Conservation (phyloP, 495 filamentous ascomycete genomes). For the Aspergillus panamensis region DNA sequence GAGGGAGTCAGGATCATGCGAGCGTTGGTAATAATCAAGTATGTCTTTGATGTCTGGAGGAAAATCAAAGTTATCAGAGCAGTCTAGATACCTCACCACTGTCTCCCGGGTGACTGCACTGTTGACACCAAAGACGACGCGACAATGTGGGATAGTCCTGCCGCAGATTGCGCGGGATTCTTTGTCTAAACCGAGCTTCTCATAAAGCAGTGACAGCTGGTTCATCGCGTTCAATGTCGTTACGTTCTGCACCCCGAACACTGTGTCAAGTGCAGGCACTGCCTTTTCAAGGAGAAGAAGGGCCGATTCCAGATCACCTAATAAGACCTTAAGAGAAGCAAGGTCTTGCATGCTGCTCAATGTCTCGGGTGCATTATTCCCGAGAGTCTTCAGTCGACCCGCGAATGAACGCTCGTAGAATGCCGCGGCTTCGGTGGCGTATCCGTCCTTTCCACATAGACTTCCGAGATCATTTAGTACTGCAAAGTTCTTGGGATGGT, state of each 20-base stretch:
- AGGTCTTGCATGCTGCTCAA: conserved; percentile 33
- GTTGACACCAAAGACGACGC: conserved; percentile 26
- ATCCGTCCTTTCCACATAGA: conserved; percentile 31
- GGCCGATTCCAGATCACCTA: conserved; percentile 31
- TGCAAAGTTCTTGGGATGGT: conserved; percentile 27
- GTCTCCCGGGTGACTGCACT: conserved; percentile 27
- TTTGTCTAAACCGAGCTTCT: conserved; percentile 30
- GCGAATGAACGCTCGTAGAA: conserved; percentile 32
- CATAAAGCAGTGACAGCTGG: conserved; percentile 28
- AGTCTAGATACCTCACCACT: conserved; percentile 27
- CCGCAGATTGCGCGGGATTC: conserved; percentile 25
- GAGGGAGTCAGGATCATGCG: conserved; percentile 24
- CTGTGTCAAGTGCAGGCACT: conserved; percentile 30
- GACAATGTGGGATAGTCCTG: conserved; percentile 29
- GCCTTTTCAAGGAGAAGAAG: conserved; percentile 29
- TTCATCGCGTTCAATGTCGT: conserved; percentile 31
- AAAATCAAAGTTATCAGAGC: conserved; percentile 32
- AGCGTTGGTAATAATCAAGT: conserved; percentile 27
- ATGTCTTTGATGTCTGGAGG: conserved; percentile 27
- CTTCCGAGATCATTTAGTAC: conserved; percentile 27
- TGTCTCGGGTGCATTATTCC: conserved; percentile 31
- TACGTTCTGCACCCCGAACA: conserved; percentile 30
- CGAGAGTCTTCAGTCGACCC: conserved; percentile 29
- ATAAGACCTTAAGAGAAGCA: conserved; percentile 25
- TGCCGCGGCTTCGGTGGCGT: conserved; percentile 31